A percentile compares a stretch with the other conserved stretches of the same genome.
phyloP scores from a whole-genome alignment of 1,139 yeast genomes.

The Hansenula anomala region DNA sequence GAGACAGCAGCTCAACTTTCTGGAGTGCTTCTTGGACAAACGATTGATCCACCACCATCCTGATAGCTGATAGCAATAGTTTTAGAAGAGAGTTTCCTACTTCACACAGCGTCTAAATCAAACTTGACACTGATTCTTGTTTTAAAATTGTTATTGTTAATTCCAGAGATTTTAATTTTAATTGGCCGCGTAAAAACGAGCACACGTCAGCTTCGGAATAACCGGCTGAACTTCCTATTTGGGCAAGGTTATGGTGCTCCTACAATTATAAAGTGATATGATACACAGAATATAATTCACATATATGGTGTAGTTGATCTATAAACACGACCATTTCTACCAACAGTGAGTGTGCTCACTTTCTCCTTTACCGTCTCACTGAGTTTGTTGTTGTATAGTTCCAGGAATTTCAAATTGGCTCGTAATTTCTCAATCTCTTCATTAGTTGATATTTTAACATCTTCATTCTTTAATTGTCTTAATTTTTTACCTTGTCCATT shows the following conservation, averaged over 20 bases:
- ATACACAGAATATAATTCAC: too few relatives aligned
- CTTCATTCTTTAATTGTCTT: conserved; percentile 19
- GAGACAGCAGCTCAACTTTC: background rate
- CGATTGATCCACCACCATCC: too few relatives aligned
- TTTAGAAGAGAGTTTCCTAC: too few relatives aligned
- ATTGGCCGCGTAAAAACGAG: too few relatives aligned
- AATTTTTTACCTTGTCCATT: conserved; percentile 41
- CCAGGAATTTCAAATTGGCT: conserved; percentile 13
- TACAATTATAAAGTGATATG: too few relatives aligned
- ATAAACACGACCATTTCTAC: conserved; percentile 22
- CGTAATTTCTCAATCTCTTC: conserved; percentile 5
- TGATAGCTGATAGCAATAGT: too few relatives aligned
- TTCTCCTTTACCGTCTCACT: conserved; percentile 17
- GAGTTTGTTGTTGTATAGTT: conserved; percentile 10
- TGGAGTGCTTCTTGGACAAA: background rate
- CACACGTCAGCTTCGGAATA: too few relatives aligned
- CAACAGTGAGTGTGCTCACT: conserved; percentile 16
- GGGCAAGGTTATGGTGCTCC: too few relatives aligned
- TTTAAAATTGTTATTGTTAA: too few relatives aligned
- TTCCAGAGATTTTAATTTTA: too few relatives aligned
- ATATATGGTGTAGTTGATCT: conserved; percentile 22
- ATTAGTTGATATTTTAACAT: conserved; percentile 2
- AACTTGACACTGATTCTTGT: too few relatives aligned
- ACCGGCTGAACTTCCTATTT: background rate
- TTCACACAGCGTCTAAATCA: too few relatives aligned